Evolutionary conservation across 352 stramenopile species (phyloP).

Genomic region (Pythium pectinolyticum): DNA sequence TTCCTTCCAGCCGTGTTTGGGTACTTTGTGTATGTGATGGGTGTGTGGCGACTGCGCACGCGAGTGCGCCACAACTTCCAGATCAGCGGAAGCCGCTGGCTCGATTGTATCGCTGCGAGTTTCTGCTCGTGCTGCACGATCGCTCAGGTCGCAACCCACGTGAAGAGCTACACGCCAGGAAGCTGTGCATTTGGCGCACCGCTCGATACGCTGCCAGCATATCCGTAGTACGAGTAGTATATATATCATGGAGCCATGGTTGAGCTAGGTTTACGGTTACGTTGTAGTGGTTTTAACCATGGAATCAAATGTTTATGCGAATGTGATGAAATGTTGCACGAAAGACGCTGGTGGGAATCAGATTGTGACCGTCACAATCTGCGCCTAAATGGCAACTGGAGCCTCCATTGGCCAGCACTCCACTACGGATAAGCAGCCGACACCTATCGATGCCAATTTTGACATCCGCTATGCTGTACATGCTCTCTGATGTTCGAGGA

Average conservation of each 20-base stretch:
- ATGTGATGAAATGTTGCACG: too few species aligned
- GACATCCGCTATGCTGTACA: too few species aligned
- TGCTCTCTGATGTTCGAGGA: too few species aligned
- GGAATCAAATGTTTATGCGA: too few species aligned
- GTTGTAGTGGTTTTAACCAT: too few species aligned
- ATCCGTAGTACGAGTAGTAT: constrained; percentile 5
- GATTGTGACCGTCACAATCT: too few species aligned
- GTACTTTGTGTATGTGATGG: constrained; percentile 26
- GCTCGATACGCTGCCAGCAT: constrained; percentile 46
- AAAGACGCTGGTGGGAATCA: too few species aligned
- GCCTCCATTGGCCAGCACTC: too few species aligned
- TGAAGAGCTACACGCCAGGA: constrained; percentile 55
- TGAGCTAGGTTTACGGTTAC: too few species aligned
- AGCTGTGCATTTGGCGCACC: constrained; percentile 48
- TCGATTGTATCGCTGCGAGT: constrained; percentile 37
- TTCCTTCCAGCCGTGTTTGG: constrained; percentile 25
- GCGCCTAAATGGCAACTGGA: too few species aligned
- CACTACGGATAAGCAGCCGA: too few species aligned
- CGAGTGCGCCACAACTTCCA: constrained; percentile 45
- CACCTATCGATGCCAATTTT: too few species aligned
- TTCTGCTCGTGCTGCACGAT: constrained; percentile 54
- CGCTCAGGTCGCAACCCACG: constrained; percentile 64
- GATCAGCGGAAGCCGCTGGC: constrained; percentile 42
- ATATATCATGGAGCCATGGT: not conserved
- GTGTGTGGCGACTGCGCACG: constrained; percentile 39